These are phyloP conservation scores for Helminthosporium solani DNA, from an alignment of 2,329 filamentous ascomycete genomes.

Conservation along the genomic window DNA sequence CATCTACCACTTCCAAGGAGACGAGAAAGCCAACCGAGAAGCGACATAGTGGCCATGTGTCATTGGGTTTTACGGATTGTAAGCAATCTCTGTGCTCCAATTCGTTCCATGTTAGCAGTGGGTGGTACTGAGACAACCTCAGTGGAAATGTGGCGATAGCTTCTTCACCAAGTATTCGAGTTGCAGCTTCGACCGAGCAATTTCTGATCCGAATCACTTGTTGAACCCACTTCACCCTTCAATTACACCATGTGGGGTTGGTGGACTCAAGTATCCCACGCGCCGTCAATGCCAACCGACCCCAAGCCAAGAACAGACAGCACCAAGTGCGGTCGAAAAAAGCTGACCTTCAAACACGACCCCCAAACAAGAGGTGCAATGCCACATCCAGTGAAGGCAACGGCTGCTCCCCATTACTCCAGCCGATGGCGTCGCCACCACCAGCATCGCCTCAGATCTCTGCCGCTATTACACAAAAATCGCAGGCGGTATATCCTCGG, in stretches of 20 bases:
- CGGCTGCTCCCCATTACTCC: neutral
- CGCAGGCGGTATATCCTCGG: conserved; percentile 9
- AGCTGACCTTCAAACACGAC: neutral
- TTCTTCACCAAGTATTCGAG: conserved; percentile 30
- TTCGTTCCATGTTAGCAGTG: neutral
- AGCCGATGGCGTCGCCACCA: conserved; percentile 3
- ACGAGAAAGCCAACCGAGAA: neutral
- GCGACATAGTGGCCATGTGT: conserved; percentile 20
- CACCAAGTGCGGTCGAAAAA: neutral
- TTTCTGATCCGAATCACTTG: conserved; percentile 15
- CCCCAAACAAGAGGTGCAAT: neutral
- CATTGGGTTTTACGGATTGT: conserved; percentile 26
- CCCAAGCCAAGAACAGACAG: neutral
- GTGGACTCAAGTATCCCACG: too few relatives aligned
- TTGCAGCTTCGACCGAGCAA: conserved; percentile 28
- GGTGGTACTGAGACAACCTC: conserved; percentile 3
- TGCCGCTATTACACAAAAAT: neutral
- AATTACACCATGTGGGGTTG: conserved; percentile 12
- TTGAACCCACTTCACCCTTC: conserved; percentile 28
- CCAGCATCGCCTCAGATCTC: conserved; percentile 1
- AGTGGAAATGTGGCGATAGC: conserved; percentile 32
- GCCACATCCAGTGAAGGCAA: neutral
- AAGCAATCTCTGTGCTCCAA: conserved; percentile 5
- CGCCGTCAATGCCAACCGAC: too few relatives aligned
- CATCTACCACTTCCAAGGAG: neutral